Base-by-base conservation (phyloP, 257 asterid species). In the Lavandula angustifolia region DNA sequence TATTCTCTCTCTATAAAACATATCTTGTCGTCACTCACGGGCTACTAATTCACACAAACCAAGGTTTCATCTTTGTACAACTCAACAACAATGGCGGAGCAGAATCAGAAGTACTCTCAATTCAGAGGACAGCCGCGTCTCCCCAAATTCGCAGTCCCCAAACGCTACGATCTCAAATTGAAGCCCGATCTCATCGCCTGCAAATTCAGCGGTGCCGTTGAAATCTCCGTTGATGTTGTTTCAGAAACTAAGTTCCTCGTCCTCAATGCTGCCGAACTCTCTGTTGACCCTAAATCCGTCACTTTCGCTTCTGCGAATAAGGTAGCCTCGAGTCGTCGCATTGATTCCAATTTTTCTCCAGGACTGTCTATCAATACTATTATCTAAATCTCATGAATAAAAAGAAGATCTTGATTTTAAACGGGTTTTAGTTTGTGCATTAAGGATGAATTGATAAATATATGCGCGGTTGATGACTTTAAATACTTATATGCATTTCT, bases 61-160 rank as follows among this genome's bases (percentile, higher is more conserved):
- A 55, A 49, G 67, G n/a, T 58, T 16, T 57, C 58, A 64, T 4
- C 40, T 34, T 44, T 43, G 56, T 16, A 16, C 52, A 40, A 13
- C 48, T 44, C 69, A 64, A 73, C 11, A 38, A 49, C 68, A 63
- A 82, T 81, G 94, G 87, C 79, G 73, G 82, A 82, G 69, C 65
- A 67, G 67, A 74, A 66, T 34, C 67, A 67, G 5, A 79, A 76
- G 57, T 73, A 80, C 78, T 66, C 87, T 29, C 85, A 83, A 51
- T 94, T 94, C 88, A 83, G 65, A 75, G 91, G 91, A 3, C 88
- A 87, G 61, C 80, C 97, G 56, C 84, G 99, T 12, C 88, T 94
- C 33, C 97, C 99, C 59, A 85, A 84, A 55, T 86, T 90, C 83
- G 99, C 89, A 3, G 66, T 78, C 38, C 97, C 97, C 2, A 82